Conservation (phyloP, 495 filamentous ascomycete species). For the Penicillium subrubescens region DNA sequence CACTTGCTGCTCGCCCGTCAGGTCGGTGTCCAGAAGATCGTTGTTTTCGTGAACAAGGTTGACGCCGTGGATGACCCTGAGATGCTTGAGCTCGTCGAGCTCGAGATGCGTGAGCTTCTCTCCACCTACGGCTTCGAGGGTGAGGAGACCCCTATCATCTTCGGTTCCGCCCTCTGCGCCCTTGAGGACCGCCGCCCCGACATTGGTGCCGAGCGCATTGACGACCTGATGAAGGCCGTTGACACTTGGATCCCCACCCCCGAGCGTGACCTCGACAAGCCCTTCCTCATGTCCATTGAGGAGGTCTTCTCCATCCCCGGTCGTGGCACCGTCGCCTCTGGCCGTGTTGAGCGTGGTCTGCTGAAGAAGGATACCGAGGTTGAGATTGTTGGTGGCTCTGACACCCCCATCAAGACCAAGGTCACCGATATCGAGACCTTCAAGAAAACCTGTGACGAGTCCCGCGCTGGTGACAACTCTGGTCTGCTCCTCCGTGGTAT, state of each 20-base stretch:
- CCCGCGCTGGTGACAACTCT: constrained; percentile 95
- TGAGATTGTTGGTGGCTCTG: constrained; percentile 82
- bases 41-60: constrained; percentile 99
- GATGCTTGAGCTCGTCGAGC: constrained; percentile 99
- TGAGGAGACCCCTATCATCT: constrained; percentile 92
- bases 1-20: constrained; percentile 97
- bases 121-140: constrained; percentile 93
- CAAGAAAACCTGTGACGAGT: constrained; percentile 96
- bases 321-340: constrained; percentile 94
- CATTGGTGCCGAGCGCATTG: constrained; percentile 82
- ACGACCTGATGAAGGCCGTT: constrained; percentile 84
- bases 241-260: constrained; percentile 97
- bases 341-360: constrained; percentile 93
- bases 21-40: constrained; percentile 95
- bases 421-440: constrained; percentile 99
- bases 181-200: constrained; percentile 86
- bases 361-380: constrained; percentile 92
- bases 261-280: constrained; percentile 87
- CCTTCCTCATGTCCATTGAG: constrained; percentile 98
- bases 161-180: constrained; percentile 95
- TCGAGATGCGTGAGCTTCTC: constrained; percentile 99
- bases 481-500: constrained; percentile 93
- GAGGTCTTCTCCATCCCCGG: constrained; percentile 98
- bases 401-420: constrained; percentile 87
- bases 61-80: constrained; percentile 95